These are phyloP conservation scores for Aspergillus floridensis DNA, from an alignment of 2,329 filamentous ascomycete genomes.

Conservation along the genomic window DNA sequence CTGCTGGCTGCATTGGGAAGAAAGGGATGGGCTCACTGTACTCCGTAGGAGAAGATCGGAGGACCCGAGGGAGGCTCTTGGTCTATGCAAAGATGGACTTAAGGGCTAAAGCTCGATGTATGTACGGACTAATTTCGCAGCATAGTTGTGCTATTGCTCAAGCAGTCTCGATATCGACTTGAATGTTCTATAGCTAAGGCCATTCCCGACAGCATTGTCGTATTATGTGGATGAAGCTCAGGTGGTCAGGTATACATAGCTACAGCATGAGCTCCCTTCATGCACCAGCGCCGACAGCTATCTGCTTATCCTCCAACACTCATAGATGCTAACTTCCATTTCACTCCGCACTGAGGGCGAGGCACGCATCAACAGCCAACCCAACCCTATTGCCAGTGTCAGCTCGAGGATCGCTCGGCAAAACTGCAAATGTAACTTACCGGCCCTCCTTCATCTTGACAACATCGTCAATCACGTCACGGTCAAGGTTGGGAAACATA, in stretches of 20 bases:
- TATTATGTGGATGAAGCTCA: constrained; percentile 5
- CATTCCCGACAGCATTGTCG: neutral
- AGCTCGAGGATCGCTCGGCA: constrained; percentile 1
- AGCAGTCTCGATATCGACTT: neutral
- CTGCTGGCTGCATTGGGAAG: too few species aligned
- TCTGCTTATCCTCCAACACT: neutral
- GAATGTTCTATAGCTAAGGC: neutral
- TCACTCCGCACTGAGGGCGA: constrained; percentile 60
- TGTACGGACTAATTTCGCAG: neutral
- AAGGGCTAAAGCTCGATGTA: neutral
- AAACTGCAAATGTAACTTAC: constrained; percentile 52
- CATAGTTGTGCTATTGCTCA: neutral
- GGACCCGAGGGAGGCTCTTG: too few species aligned
- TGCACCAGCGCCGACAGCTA: neutral
- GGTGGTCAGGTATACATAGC: constrained; percentile 7
- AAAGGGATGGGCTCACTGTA: too few species aligned
- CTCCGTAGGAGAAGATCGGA: too few species aligned
- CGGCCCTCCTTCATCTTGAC: constrained; percentile 92
- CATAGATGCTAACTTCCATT: neutral
- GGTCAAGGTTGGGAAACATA: constrained; percentile 96
- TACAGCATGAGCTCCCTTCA: neutral
- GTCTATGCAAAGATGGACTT: too few species aligned
- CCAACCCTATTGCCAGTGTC: constrained; percentile 60
- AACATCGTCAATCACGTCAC: constrained; percentile 93
- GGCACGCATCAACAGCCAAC: constrained; percentile 79